These are phyloP conservation scores for Candida ascalaphidarum DNA, from an alignment of 805 yeast species.

Conservation along the genomic window DNA sequence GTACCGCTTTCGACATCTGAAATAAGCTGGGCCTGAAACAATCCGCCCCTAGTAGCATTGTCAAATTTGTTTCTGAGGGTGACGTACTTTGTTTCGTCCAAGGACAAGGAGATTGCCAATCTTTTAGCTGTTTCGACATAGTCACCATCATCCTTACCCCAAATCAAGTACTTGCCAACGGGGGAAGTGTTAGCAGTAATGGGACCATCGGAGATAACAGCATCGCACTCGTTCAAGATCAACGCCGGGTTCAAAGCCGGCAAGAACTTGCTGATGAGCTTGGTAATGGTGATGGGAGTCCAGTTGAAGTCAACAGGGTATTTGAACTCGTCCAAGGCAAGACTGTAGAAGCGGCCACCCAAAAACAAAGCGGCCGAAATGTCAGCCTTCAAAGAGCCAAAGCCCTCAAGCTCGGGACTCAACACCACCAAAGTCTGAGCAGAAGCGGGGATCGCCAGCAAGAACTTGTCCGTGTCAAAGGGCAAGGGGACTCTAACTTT, in stretches of 20 bases:
- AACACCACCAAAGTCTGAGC: conserved; percentile 58
- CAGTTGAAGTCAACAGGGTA: conserved; percentile 46
- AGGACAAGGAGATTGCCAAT: conserved; percentile 61
- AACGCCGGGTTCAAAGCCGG: conserved; percentile 16
- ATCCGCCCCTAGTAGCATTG: conserved; percentile 65
- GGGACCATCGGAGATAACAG: conserved; percentile 4
- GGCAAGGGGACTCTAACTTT: conserved; percentile 76
- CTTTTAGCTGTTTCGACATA: conserved; percentile 50
- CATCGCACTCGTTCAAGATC: conserved; percentile 10
- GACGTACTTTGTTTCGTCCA: conserved; percentile 46
- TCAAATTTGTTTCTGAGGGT: conserved; percentile 61
- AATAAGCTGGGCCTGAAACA: conserved; percentile 58
- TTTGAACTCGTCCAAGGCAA: conserved; percentile 41
- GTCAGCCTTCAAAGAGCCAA: conserved; percentile 53
- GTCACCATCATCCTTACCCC: conserved; percentile 61
- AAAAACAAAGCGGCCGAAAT: conserved; percentile 64
- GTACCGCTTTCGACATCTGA: conserved; percentile 10
- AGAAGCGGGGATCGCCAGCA: conserved; percentile 47
- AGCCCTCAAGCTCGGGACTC: conserved; percentile 38
- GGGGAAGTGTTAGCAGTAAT: conserved; percentile 35
- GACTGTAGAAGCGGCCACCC: conserved; percentile 30
- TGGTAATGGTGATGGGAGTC: conserved; percentile 46
- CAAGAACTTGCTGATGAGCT: conserved; percentile 38
- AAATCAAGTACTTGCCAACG: conserved; percentile 42
- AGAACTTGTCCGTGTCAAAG: conserved; percentile 57